phyloP scores from a whole-genome alignment of 306 rosid species.

The Glycine tomentella region DNA sequence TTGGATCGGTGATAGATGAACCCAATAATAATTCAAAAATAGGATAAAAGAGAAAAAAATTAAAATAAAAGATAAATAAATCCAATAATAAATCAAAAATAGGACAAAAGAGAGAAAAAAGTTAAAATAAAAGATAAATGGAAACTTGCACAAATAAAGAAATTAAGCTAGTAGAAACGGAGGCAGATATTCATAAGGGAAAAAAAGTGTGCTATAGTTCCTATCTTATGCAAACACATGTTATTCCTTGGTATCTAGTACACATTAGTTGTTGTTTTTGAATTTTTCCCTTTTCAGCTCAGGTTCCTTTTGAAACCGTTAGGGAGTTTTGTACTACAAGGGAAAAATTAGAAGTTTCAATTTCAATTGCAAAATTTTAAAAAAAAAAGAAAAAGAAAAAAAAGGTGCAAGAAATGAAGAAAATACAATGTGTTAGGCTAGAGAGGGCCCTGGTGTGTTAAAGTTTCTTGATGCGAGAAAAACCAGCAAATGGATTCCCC shows the following conservation, averaged over 20 bases:
- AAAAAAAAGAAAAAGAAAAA: no score
- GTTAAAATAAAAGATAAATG: no score
- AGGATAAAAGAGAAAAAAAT: no score
- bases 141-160: slow-evolving; percentile 1
- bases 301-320: slow-evolving; percentile 25
- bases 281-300: slow-evolving; percentile 18
- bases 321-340: slow-evolving; percentile 2
- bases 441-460: slow-evolving; percentile 10
- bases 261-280: not conserved
- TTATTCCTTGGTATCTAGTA: not conserved
- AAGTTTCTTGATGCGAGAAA: slow-evolving; percentile 24
- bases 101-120: no score
- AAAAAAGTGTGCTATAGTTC: not conserved
- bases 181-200: not conserved
- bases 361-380: not conserved
- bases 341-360: not conserved
- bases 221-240: slow-evolving; percentile 13
- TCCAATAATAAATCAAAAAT: no score
- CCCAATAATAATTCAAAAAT: no score
- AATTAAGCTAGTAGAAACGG: slow-evolving; percentile 10
- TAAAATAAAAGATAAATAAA: no score
- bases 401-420: not conserved
- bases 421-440: not conserved
- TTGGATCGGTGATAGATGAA: no score
- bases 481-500: slow-evolving; percentile 20